Base-by-base conservation (phyloP, 345 rosid species). In the Cardiospermum halicacabum region DNA sequence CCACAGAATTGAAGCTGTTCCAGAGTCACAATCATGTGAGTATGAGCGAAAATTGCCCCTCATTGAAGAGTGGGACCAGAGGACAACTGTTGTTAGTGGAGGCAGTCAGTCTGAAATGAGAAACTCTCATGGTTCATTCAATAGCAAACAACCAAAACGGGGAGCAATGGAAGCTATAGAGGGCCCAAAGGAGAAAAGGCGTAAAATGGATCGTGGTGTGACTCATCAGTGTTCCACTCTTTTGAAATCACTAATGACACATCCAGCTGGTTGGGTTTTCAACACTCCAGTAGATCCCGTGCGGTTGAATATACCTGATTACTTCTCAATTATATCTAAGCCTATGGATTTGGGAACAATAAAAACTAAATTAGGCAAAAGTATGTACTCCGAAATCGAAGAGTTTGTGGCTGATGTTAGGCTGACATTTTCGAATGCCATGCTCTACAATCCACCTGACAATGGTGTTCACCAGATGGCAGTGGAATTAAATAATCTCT, bases 341-440 rank as follows among this genome's bases (percentile, higher is more conserved):
- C 98, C 98, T 11, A 93, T 93, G 98, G 98, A 93, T 80, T 62
- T 93, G 43, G 97, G 97, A 39, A 89, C 98, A 10, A 60, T 93
- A 13, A 85, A 75, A 47, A 85, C 70, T 1, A 89, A 79, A 53
- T 74, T 91, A 69, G 72, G 58, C 50, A 86, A 73, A 60, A 84
- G 78, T 54, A 27, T 12, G 24, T 93, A 93, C 61, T 25, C 3
- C 43, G 75, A 58, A 30, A 22, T 62, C 1, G 80, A 90, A 54
- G 98, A 85, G 66, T 89, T 93, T 84, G 96, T 88, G 19, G 85
- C 76, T 31, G 97, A 93, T 84, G 73, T 93, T 16, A 78, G 84
- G 65, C 68, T 93, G 74, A 90, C 91, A 0, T 85, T 93, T 84
- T 40, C 82, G 8, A 93, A 93, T 80, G 98, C 97, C 15, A 75